Evolutionary conservation across 331 rosid species (phyloP), one percentile per base, ranked within the genome.

Genomic region (Saraca asoca): DNA sequence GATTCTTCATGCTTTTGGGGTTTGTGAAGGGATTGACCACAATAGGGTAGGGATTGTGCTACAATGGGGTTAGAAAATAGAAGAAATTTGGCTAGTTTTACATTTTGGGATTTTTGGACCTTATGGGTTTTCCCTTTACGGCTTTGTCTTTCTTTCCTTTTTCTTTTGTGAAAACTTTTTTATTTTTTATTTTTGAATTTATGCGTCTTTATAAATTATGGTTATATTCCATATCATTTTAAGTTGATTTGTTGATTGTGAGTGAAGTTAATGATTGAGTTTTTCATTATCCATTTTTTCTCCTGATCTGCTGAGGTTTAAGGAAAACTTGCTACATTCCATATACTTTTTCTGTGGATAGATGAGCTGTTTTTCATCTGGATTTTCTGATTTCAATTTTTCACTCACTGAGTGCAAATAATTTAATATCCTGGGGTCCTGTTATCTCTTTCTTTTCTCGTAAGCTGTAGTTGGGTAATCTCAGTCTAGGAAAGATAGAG

Each of bases 261-360:
- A 60, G 58, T 63, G 76, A 41, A 77, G 71, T 60, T 69, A 66
- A 62, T 58, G 76, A 66, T 68, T 75, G 17, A 52, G 7, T 35
- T 49, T 5, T 16, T 74, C 6, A 33, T 49, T 41, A 45, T 15
- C 66, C 51, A 5, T 15, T 68, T 62, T 8, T 49, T 68, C 57
- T 51, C 58, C 65, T 78, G 77, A 81, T 67, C 69, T 59, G 58
- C 41, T 65, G 49, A 56, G 52, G 37, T 77, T 55, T 33, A 9
- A 68, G 71, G 58, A 16, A 76, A n/a, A 10, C 58, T 70, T 65
- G 60, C 39, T 6, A 59, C 34, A 70, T 69, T 55, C 14, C 17
- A 14, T 12, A 9, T 14, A 5, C 18, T 20, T 19, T 14, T 51
- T 29, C 18, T 16, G 34, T 58, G 31, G 31, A 24, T 57, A 1